Conservation (phyloP, 2,329 filamentous ascomycete species). For the Chrysoporthe cubensis region DNA sequence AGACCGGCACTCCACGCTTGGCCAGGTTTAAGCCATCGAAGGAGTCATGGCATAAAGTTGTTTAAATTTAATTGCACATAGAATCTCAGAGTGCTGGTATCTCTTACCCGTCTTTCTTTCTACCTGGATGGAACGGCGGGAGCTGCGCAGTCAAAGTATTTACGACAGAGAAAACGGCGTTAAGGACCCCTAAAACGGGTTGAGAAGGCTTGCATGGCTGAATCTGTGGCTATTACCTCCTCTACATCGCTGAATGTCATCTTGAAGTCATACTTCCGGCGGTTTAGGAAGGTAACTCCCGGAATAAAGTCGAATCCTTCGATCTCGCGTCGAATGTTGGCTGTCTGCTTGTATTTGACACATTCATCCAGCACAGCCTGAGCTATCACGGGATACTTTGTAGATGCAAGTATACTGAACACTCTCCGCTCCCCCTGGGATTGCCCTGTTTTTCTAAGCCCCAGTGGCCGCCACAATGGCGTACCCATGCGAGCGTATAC, state of each 20-base stretch:
- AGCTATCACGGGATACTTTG: neutral
- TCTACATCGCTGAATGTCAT: neutral
- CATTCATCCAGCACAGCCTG: neutral
- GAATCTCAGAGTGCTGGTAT: too few relatives aligned
- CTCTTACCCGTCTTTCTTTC: too few relatives aligned
- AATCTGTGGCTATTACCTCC: neutral
- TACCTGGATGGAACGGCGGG: too few relatives aligned
- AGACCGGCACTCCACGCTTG: neutral
- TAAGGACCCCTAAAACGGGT: too few relatives aligned
- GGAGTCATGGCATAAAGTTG: neutral
- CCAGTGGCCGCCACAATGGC: neutral
- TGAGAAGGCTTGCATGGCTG: too few relatives aligned
- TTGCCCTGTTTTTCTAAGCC: neutral
- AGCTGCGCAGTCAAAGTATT: too few relatives aligned
- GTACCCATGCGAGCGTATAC: neutral
- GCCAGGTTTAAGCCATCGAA: neutral
- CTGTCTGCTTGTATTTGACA: neutral
- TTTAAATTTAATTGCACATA: too few relatives aligned
- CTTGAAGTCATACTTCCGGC: neutral
- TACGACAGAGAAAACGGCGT: too few relatives aligned
- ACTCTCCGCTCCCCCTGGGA: neutral
- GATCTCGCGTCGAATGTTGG: neutral
- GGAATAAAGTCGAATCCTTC: neutral
- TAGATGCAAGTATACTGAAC: too few relatives aligned
- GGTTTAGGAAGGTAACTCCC: neutral